Evolutionary conservation across 306 rosid species (phyloP).

Genomic region (Medicago lupulina): DNA sequence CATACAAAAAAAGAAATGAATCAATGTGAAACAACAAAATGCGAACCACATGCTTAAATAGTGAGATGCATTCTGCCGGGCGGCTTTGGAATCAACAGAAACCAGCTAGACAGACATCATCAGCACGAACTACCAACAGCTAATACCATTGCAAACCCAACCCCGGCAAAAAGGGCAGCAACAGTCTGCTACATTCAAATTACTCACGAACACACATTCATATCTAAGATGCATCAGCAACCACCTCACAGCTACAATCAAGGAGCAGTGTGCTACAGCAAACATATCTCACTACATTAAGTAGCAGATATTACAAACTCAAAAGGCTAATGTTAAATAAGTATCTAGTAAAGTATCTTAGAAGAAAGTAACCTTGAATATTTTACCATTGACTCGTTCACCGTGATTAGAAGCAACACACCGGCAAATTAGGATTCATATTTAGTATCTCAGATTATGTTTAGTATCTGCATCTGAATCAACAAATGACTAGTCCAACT

Average conservation of each 20-base stretch:
- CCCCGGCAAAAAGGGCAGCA: constrained; percentile 60
- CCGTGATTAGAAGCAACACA: constrained; percentile 42
- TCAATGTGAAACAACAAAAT: neutral
- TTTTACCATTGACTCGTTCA: constrained; percentile 51
- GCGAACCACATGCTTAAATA: constrained; percentile 28
- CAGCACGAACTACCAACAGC: constrained; percentile 44
- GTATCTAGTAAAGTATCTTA: constrained; percentile 39
- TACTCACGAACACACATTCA: constrained; percentile 58
- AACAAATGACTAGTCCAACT: constrained; percentile 59
- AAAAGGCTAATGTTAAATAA: constrained; percentile 41
- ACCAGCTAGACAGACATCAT: constrained; percentile 53
- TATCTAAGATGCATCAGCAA: constrained; percentile 58
- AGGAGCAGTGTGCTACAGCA: constrained; percentile 55
- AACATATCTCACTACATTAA: constrained; percentile 60
- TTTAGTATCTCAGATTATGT: constrained; percentile 47
- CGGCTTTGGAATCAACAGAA: constrained; percentile 46
- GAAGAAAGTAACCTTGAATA: constrained; percentile 42
- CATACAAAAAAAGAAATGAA: constrained; percentile 28
- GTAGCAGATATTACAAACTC: constrained; percentile 52
- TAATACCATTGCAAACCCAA: constrained; percentile 53
- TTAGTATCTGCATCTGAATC: constrained; percentile 47
- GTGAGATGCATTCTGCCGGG: constrained; percentile 26
- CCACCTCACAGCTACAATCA: constrained; percentile 63
- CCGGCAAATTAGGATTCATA: constrained; percentile 49
- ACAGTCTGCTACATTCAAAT: constrained; percentile 55